Base-by-base conservation (phyloP, 352 stramenopile species). In the Salisapilia sapeloensis region DNA sequence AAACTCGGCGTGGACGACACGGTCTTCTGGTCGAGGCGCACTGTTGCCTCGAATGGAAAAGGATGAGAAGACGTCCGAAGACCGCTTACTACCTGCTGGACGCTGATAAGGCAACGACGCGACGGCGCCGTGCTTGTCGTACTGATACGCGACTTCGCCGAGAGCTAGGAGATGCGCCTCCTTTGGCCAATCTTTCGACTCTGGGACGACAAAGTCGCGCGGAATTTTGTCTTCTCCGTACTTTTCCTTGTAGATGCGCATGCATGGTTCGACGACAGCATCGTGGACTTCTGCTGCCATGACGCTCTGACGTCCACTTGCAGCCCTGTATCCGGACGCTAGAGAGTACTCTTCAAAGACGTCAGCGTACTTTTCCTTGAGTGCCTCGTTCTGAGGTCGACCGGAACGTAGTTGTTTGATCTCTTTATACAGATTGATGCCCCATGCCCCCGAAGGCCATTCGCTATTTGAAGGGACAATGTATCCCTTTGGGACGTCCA, bases 351-450 rank as follows among this genome's bases (percentile, higher is more conserved):
- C 53, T 24, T 92, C 66, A 16, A 96, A 53, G 14, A 79, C 53
- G 2, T 89, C 50, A 21, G 59, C 76, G 29, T 90, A 54, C 21
- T 60, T 46, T 30, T 87, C 65, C 20, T 92, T 66, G 15, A 82
- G 66, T 38, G 85, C 81, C 1, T 89, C 71, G 51, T 96, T 90
- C 28, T 90, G 90, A 45, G 81, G 76, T 1, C 60, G 54, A n/a
- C n/a, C n/a, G 19, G 47, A 60, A 35, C 85, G 77, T 45, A 97
- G 96, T 25, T 85, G 77, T 54, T 85, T 84, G 1, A 95, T 81
- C 8, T 75, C 67, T 29, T 85, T 71, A 12, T 84, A 85, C 14
- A 97, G 57, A 29, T 86, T 75, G 15, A 94, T 62, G 6, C 83
- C 83, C 60, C 72, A 81, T 6, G 75, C 69, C 30, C 74, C 53